Evolutionary conservation across 768 basidiomycete genomes (phyloP), one percentile per base, ranked within the genome.

Genomic region (Dacryopinax spathularia): DNA sequence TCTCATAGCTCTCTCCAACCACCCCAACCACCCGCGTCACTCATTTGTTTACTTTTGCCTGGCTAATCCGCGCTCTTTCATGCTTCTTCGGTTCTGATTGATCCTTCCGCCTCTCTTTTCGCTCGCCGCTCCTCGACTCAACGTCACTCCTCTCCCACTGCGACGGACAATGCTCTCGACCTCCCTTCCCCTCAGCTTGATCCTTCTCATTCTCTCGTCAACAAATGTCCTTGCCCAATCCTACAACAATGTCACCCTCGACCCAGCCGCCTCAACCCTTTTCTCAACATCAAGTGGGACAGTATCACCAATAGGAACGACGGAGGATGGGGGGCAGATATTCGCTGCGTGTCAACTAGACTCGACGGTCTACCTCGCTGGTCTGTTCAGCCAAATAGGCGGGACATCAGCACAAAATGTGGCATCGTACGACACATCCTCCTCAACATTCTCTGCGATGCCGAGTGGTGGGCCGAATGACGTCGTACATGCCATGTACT

Each of bases 271-370:
- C 56, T 82, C 89, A 15, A 86, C 90, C 37, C 77, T 91, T 56
- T 78, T 91, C 66, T 80, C 83, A 37, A 76, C 81, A 20, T 64
- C 77, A 16, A 80, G 85, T 64, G 93, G 91, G 33, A 78, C 83
- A 13, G 80, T 93, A 65, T 77, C 81, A 4, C 79, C 78, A 44
- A 74, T 95, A 65, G 92, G 85, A 22, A 84, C 84, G 10, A 94
- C 91, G 13, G 87, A 91, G 70, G 39, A 79, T 0, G 93, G 91
- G 22, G 95, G 94, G 2, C 77, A 75, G 62, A 87, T 99, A 66
- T 73, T 76, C 60, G 81, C 91, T 1, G 82, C 88, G 3, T 97
- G 93, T 71, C 75, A 79, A 39, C 78, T 91, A 63, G 78, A 80
- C 71, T 79, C 82, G 68, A 79, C 79, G 22, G 82, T 91, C 69